A percentile compares a stretch with the other conserved stretches of the same genome.
Conservation (phyloP, 2,329 filamentous ascomycete species). For the Colletotrichum sojae region DNA sequence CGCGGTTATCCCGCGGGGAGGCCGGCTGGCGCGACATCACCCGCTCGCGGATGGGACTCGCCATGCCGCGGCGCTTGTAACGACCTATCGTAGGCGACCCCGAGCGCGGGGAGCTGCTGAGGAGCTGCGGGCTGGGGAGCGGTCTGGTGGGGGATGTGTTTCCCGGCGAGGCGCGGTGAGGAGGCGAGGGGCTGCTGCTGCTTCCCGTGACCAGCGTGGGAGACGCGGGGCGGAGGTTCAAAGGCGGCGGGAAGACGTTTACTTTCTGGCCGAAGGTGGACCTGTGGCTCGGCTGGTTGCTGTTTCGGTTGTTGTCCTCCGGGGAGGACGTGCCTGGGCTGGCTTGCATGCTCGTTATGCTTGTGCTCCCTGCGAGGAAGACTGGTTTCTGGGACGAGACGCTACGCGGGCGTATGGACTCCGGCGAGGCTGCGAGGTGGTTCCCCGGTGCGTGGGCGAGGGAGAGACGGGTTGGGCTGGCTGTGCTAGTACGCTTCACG, state of each 20-base stretch:
- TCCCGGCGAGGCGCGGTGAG: background rate
- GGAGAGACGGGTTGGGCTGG: constrained; percentile 11
- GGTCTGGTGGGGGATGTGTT: constrained; percentile 1
- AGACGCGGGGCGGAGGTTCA: constrained; percentile 27
- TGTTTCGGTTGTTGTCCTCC: constrained; percentile 27
- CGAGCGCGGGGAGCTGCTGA: background rate
- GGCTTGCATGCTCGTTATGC: constrained; percentile 37
- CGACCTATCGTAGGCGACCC: constrained; percentile 28
- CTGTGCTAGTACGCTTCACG: constrained; percentile 5
- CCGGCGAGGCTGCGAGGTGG: background rate
- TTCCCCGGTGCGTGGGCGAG: constrained; percentile 13
- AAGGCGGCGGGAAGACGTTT: constrained; percentile 34
- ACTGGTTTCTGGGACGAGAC: constrained; percentile 41
- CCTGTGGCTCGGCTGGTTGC: constrained; percentile 11
- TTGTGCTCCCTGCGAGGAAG: constrained; percentile 36
- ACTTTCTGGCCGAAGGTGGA: constrained; percentile 29
- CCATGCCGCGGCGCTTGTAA: constrained; percentile 22
- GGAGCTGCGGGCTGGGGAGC: constrained; percentile 17
- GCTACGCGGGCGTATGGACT: constrained; percentile 36
- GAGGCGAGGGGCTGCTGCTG: background rate
- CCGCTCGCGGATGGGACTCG: constrained; percentile 25
- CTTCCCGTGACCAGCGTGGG: constrained; percentile 9
- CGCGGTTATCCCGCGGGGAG: background rate
- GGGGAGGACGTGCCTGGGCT: constrained; percentile 34
- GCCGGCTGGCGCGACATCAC: constrained; percentile 8